Conservation (phyloP, 2,329 filamentous ascomycete genomes). For the Phoma sp. region DNA sequence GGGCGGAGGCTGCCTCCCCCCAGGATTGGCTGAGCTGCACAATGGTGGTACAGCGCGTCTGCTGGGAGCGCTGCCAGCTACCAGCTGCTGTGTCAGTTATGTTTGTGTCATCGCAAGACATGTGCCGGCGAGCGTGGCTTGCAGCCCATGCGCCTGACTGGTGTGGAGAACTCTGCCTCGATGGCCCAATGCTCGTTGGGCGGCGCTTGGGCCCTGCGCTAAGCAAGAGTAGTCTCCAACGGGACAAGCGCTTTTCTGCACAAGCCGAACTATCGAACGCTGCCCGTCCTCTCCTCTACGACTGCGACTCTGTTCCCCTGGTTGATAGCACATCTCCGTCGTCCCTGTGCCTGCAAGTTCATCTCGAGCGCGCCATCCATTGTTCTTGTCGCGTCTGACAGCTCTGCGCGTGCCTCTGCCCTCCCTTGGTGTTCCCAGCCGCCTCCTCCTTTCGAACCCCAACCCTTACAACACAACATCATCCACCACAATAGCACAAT, state of each 20-base stretch:
- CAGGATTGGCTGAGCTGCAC: background rate
- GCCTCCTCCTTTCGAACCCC: constrained; percentile 18
- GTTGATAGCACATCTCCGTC: constrained; percentile 5
- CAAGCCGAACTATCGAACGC: constrained; percentile 14
- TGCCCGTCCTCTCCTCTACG: constrained; percentile 13
- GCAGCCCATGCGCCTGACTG: constrained; percentile 11
- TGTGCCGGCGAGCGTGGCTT: constrained; percentile 12
- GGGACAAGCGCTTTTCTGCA: constrained; percentile 1
- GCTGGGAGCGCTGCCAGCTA: constrained; percentile 1
- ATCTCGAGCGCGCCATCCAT: constrained; percentile 9
- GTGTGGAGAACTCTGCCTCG: constrained; percentile 13
- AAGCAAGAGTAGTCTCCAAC: background rate
- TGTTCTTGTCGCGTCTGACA: constrained; percentile 28
- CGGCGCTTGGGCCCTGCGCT: background rate
- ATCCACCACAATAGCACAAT: constrained; percentile 28
- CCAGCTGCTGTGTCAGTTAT: background rate
- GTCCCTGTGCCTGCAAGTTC: constrained; percentile 5
- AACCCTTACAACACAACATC: constrained; percentile 12
- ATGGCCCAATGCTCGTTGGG: background rate
- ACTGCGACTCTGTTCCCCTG: constrained; percentile 17
- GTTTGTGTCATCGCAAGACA: constrained; percentile 3
- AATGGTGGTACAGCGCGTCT: background rate
- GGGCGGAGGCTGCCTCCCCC: background rate
- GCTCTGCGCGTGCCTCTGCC: constrained; percentile 20
- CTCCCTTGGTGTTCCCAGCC: constrained; percentile 17